Conservation (phyloP, 257 asterid genomes). For the Marsdenia floribunda region DNA sequence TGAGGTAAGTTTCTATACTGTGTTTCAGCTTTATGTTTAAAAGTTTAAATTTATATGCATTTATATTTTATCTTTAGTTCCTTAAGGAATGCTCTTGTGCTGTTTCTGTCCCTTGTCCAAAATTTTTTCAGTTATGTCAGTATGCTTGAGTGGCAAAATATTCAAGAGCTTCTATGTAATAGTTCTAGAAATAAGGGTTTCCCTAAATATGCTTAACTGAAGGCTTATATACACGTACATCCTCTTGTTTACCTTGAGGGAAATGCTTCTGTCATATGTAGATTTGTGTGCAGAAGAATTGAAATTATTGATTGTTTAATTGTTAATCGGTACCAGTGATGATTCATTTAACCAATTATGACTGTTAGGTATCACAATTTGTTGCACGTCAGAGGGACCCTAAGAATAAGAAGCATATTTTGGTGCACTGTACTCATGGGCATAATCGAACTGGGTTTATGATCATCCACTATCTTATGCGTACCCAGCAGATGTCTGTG, state of each 20-base stretch:
- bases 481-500: conserved; percentile 66
- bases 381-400: conserved; percentile 65
- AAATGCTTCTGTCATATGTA: neutral
- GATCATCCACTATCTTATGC: conserved; percentile 94
- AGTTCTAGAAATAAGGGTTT: neutral
- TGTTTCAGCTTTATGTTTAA: neutral
- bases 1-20: conserved; percentile 49
- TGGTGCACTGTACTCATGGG: conserved; percentile 98
- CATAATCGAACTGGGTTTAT: conserved; percentile 98
- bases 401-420: conserved; percentile 71
- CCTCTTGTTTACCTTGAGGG: neutral
- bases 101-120: neutral
- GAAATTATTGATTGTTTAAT: neutral
- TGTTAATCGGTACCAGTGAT: no score
- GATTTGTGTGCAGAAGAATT: neutral
- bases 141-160: neutral
- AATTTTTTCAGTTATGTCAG: neutral
- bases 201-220: neutral
- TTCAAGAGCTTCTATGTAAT: neutral
- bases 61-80: neutral
- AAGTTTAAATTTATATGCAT: neutral
- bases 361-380: conserved; percentile 73
- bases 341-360: conserved; percentile 10
- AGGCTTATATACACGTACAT: neutral
- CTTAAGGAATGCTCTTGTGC: neutral